These are phyloP conservation scores for Ascodesmis nigricans DNA, from an alignment of 495 filamentous ascomycete species.

Conservation along the genomic window DNA sequence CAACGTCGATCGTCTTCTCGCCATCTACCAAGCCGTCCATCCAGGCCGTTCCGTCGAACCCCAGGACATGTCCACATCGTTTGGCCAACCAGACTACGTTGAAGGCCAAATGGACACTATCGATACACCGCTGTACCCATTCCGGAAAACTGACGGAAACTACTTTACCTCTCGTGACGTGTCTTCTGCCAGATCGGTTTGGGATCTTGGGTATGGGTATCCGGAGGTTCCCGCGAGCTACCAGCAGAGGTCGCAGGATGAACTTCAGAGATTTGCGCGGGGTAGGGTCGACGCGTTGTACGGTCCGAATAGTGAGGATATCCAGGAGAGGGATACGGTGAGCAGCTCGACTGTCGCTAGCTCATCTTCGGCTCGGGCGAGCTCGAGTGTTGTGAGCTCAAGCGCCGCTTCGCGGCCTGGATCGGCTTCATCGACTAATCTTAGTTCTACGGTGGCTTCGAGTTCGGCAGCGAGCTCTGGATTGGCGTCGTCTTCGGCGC, in stretches of 20 bases:
- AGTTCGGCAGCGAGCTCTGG: conserved; percentile 15
- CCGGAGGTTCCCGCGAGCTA: conserved; percentile 18
- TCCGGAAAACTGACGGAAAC: conserved; percentile 14
- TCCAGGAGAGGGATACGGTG: neutral
- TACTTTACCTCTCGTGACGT: conserved; percentile 19
- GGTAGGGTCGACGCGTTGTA: conserved; percentile 11
- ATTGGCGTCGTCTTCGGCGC: too few relatives aligned
- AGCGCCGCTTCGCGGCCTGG: neutral
- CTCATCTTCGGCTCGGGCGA: neutral
- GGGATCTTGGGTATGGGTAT: conserved; percentile 17
- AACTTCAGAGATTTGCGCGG: conserved; percentile 5
- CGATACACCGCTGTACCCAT: conserved; percentile 21
- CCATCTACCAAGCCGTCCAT: conserved; percentile 50
- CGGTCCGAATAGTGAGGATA: conserved; percentile 3
- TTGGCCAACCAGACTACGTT: neutral
- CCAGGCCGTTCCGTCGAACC: conserved; percentile 35
- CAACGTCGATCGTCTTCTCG: conserved; percentile 44
- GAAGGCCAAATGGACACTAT: conserved; percentile 5
- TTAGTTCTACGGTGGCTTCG: too few relatives aligned
- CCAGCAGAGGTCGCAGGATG: neutral
- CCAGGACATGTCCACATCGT: neutral
- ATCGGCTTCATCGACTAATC: too few relatives aligned
- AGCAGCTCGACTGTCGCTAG: neutral
- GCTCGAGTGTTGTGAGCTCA: neutral
- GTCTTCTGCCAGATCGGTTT: conserved; percentile 13